Evolutionary conservation across 75 land plant genomes (phyloP).

Genomic region (Azolla pinnata): DNA sequence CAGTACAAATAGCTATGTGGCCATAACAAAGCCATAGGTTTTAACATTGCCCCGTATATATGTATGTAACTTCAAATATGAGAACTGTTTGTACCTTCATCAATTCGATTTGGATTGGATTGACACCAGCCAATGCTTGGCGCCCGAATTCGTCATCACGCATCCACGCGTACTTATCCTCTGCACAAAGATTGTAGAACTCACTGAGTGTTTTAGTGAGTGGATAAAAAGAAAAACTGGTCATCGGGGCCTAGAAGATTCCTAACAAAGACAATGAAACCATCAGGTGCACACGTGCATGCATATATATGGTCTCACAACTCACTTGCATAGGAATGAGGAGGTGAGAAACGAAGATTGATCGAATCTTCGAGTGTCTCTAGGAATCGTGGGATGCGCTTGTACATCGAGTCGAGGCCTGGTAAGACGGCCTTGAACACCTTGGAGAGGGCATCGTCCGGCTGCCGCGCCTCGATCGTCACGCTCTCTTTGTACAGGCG

Average conservation of each 20-base stretch:
- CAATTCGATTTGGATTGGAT: slow-evolving; percentile 64
- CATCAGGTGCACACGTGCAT: no score
- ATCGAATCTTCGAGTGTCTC: slow-evolving; percentile 1
- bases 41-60: no score
- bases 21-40: no score
- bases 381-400: background rate
- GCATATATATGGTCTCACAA: no score
- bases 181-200: slow-evolving; percentile 8
- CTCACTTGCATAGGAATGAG: slow-evolving; percentile 3
- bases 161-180: slow-evolving; percentile 64
- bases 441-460: background rate
- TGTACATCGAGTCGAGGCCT: background rate
- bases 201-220: no score
- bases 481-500: slow-evolving; percentile 57
- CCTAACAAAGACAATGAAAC: no score
- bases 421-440: background rate
- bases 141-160: slow-evolving; percentile 79
- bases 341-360: background rate
- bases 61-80: no score
- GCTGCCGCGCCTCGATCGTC: slow-evolving; percentile 13
- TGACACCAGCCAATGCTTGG: slow-evolving; percentile 72
- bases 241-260: no score
- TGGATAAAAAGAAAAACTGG: no score
- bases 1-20: no score
- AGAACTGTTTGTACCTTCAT: no score